Base-by-base conservation (phyloP, 352 stramenopile genomes). In the Globisporangium orthogonon region DNA sequence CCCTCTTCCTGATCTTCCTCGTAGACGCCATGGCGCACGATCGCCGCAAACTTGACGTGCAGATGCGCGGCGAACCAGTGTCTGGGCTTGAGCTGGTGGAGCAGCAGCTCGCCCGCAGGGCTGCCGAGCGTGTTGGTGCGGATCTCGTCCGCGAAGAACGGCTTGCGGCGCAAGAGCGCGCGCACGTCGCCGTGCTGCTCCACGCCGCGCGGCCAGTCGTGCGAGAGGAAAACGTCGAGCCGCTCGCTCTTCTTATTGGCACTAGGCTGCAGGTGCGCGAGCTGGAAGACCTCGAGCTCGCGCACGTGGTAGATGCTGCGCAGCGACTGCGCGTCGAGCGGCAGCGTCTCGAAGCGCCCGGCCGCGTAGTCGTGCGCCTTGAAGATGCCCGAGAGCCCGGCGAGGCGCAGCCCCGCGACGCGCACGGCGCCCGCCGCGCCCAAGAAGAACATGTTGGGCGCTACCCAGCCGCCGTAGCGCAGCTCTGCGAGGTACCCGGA, bases 151-250 rank as follows among this genome's bases (percentile, higher is more conserved):
- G 87, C 63, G 60, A 99, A 98, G 62, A 97, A 98, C 5, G 84
- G 86, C 57, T 99, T 99, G 39, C 77, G 79, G 7, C 84, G 80
- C 15, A 99, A 61, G n/a, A 99, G 68, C 45, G 73, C 69, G 6
- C 74, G 55, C 17, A 87, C 58, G 67, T 99, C 86, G 10, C 98
- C 97, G 66, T 98, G 87, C 61, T 98, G 85, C 31, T 95, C 94
- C 56, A 99, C 98, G 5, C 94, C 93, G n/a, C 85, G 78, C 7
- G 98, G 98, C 97, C 97, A 99, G 75, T 99, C 97, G 70, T 99
- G 97, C 50, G 91, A 98, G 14, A 99, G 57, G 49, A 99, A 96
- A 14, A 98, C 86, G 51, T 96, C 17, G 43, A 48, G 43, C 0
- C 43, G 5, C 40, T 18, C 5, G 14, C 40, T 10, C 40, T 13